A percentile compares a stretch with the other conserved stretches of the same genome.
phyloP scores from a whole-genome alignment of 176 grass and related monocot species.

The Bonia amplexicaulis region DNA sequence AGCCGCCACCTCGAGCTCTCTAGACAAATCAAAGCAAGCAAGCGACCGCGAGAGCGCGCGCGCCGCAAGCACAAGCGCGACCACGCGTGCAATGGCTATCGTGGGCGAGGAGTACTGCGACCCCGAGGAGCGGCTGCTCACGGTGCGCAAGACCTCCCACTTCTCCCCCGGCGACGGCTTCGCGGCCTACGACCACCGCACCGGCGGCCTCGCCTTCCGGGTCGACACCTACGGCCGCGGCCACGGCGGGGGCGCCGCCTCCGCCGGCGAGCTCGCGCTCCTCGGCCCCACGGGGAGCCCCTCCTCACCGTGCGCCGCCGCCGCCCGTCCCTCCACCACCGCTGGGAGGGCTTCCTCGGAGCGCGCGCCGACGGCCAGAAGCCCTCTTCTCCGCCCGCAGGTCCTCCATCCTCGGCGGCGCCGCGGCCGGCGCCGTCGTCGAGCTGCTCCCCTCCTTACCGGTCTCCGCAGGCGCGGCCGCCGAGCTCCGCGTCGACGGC shows the following conservation, averaged over 20 bases:
- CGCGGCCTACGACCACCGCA: conserved; percentile 77
- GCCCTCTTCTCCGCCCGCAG: conserved; percentile 73
- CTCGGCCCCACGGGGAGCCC: conserved; percentile 58
- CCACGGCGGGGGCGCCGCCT: conserved; percentile 36
- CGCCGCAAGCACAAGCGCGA: background rate
- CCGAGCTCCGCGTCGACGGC: conserved; percentile 72
- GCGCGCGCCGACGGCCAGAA: conserved; percentile 62
- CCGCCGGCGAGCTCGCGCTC: conserved; percentile 61
- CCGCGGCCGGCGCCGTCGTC: conserved; percentile 50
- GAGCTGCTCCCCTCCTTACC: conserved; percentile 11
- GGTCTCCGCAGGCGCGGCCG: background rate
- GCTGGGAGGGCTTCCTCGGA: conserved; percentile 89
- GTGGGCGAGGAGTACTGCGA: conserved; percentile 72
- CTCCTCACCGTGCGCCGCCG: conserved; percentile 78
- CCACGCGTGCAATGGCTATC: conserved; percentile 9
- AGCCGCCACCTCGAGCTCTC: background rate
- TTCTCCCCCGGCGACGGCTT: conserved; percentile 84
- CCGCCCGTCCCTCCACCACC: conserved; percentile 77
- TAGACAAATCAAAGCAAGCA: background rate
- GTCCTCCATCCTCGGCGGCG: conserved; percentile 70
- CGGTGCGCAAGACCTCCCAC: conserved; percentile 90
- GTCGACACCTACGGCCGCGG: conserved; percentile 68
- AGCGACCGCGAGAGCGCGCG: background rate
- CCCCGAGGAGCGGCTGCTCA: conserved; percentile 62
- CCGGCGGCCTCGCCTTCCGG: conserved; percentile 73